Evolutionary conservation across 345 rosid species (phyloP), one percentile per base, ranked within the genome.

Genomic region (Luvunga scandens): DNA sequence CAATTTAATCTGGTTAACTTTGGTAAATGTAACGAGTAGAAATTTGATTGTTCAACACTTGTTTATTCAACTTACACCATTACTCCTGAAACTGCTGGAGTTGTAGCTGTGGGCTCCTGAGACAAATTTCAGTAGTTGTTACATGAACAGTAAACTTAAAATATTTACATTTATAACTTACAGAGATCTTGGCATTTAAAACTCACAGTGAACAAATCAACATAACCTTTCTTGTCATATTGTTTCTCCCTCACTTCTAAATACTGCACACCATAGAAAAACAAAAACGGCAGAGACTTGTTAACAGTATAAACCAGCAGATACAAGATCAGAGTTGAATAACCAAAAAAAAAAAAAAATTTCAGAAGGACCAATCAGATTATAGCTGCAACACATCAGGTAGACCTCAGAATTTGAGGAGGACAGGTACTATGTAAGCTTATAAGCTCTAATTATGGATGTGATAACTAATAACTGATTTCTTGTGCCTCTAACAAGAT

Each of bases 211-310:
- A 93, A 95, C 85, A 95, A 79, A 84, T 93, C 98, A 79, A 91
- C 38, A 81, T 84, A 87, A 81, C 84, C 93, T 86, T 95, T 95
- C 89, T 90, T 75, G 83, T 95, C 97, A 73, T 95, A 93, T 77
- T 95, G 98, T 85, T 95, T 93, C 85, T 95, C 98, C 75, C 97
- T 76, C 36, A 95, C 97, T 90, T 93, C 98, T 45, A 95, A 80
- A 81, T 93, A 66, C 97, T 95, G 85, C 21, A 33, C 7, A 42
- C 71, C 75, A 84, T 50, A 69, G 57, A 33, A 69, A 73, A 45
- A 45, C 16, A 45, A 45, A 61, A 53, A 66, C 73, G 22, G 62
- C 21, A 7, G 72, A 62, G 67, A 72, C 66, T 71, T 39, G 67
- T 19, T 66, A 74, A 71, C 31, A 55, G 16, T 18, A 24, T 48